Percentiles rank a stretch among this genome's conserved stretches.
These are phyloP conservation scores for Camellia lanceoleosa DNA, from an alignment of 148 eudicot genomes.

Conservation along the genomic window DNA sequence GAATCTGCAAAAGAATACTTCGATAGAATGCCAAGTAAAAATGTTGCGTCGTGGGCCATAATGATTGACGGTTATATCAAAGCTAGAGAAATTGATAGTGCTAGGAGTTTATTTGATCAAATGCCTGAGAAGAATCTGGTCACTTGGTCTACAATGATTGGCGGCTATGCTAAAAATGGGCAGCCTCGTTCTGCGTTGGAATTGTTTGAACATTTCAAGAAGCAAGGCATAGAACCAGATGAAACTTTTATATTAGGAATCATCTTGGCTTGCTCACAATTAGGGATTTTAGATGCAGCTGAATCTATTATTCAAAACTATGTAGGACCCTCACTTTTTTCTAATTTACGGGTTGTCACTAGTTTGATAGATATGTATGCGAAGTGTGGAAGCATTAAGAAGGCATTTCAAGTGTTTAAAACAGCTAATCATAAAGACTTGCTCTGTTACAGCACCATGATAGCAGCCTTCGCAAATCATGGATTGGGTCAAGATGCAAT, in stretches of 20 bases:
- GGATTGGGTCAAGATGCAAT: conserved; percentile 29
- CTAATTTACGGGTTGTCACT: conserved; percentile 23
- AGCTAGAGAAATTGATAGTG: conserved; percentile 14
- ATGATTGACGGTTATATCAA: conserved; percentile 20
- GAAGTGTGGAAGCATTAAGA: conserved; percentile 33
- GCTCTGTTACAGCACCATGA: conserved; percentile 28
- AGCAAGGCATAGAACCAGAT: conserved; percentile 27
- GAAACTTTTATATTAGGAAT: conserved; percentile 29
- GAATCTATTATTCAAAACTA: conserved; percentile 20
- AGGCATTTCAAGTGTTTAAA: conserved; percentile 29
- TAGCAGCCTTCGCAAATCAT: conserved; percentile 34
- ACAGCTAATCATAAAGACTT: conserved; percentile 21
- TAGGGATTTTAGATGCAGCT: conserved; percentile 31
- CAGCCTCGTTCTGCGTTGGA: conserved; percentile 17
- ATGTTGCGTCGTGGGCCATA: conserved; percentile 26
- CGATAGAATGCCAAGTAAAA: conserved; percentile 14
- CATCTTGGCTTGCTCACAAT: conserved; percentile 32
- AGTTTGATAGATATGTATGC: conserved; percentile 34
- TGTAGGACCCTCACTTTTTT: conserved; percentile 17
- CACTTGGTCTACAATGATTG: conserved; percentile 24
- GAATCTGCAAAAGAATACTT: conserved; percentile 22
- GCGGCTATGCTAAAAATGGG: conserved; percentile 22
- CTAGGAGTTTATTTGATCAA: conserved; percentile 24
- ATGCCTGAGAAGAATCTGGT: conserved; percentile 24
- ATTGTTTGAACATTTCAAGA: conserved; percentile 18